phyloP scores from a whole-genome alignment of 1,284 basidiomycete species.

The Sutorius eximius region DNA sequence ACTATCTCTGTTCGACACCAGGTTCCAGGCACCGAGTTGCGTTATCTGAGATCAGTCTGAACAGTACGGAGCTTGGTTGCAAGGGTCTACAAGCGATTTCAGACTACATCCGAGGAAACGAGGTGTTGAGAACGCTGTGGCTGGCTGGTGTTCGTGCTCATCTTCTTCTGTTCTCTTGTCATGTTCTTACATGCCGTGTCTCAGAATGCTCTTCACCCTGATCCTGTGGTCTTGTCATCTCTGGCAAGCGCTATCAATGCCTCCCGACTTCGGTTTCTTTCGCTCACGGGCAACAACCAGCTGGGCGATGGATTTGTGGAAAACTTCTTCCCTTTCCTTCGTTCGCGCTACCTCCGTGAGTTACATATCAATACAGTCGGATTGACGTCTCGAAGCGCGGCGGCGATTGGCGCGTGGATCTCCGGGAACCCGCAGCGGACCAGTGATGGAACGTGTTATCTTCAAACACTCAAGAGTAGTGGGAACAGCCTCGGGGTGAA shows the following conservation, averaged over 20 bases:
- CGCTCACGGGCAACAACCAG: slow-evolving; percentile 24
- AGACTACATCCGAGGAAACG: slow-evolving; percentile 51
- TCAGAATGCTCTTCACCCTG: slow-evolving; percentile 31
- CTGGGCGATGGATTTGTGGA: slow-evolving; percentile 32
- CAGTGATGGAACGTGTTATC: slow-evolving; percentile 37
- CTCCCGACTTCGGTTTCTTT: slow-evolving; percentile 31
- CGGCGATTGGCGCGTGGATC: slow-evolving; percentile 30
- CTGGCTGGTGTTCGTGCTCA: slow-evolving; percentile 53
- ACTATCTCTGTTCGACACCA: slow-evolving; percentile 49
- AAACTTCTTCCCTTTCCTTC: slow-evolving; percentile 30
- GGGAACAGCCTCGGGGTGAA: slow-evolving; percentile 53
- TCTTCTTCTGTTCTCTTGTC: not conserved
- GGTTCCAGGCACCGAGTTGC: slow-evolving; percentile 43
- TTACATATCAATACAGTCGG: slow-evolving; percentile 33
- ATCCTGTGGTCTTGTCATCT: slow-evolving; percentile 27
- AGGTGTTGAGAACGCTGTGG: slow-evolving; percentile 46
- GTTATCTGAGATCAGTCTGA: slow-evolving; percentile 57
- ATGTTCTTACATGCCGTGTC: slow-evolving; percentile 1
- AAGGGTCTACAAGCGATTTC: slow-evolving; percentile 52
- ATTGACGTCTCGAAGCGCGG: slow-evolving; percentile 28
- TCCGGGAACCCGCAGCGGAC: slow-evolving; percentile 13
- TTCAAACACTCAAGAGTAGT: slow-evolving; percentile 54
- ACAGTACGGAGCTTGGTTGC: slow-evolving; percentile 55
- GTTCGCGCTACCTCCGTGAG: slow-evolving; percentile 29
- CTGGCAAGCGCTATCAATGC: slow-evolving; percentile 30